These are phyloP conservation scores for Candida succiphila DNA, from an alignment of 805 yeast species.

Conservation along the genomic window DNA sequence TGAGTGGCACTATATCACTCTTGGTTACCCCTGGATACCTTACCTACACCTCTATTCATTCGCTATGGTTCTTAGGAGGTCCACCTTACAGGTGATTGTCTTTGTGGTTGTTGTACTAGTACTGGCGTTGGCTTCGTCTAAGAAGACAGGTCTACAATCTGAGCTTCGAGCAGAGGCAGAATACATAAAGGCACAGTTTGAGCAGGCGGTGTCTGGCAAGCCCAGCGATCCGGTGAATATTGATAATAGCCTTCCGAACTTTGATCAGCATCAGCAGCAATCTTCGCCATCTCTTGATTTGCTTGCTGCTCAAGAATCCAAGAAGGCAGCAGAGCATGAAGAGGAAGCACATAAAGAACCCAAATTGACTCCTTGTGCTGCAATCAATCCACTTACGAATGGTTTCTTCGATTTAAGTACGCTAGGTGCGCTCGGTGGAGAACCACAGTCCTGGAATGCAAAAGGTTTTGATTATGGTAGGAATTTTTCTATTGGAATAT, in stretches of 20 bases:
- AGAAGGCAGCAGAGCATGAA: not conserved
- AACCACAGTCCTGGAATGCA: slow-evolving; percentile 48
- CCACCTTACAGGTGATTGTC: not conserved
- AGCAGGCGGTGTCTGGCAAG: not conserved
- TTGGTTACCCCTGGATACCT: no score
- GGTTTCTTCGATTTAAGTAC: slow-evolving; percentile 35
- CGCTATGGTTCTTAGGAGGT: not conserved
- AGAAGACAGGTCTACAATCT: no score
- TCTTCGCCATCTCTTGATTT: not conserved
- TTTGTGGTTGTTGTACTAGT: not conserved
- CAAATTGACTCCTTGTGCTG: slow-evolving; percentile 61
- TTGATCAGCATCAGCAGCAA: no score
- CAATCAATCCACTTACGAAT: slow-evolving; percentile 74
- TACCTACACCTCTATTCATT: no score
- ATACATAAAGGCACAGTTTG: not conserved
- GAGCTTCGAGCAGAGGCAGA: slow-evolving; percentile 1
- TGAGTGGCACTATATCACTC: no score
- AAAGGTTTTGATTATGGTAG: slow-evolving; percentile 59
- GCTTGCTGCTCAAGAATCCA: no score
- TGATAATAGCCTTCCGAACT: no score
- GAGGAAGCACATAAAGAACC: not conserved
- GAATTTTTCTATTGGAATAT: slow-evolving; percentile 69
- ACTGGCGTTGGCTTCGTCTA: not conserved
- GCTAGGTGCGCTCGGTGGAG: slow-evolving; percentile 21
- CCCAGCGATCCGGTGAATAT: no score